Conservation (phyloP, 768 basidiomycete genomes). For the Collybia nuda region DNA sequence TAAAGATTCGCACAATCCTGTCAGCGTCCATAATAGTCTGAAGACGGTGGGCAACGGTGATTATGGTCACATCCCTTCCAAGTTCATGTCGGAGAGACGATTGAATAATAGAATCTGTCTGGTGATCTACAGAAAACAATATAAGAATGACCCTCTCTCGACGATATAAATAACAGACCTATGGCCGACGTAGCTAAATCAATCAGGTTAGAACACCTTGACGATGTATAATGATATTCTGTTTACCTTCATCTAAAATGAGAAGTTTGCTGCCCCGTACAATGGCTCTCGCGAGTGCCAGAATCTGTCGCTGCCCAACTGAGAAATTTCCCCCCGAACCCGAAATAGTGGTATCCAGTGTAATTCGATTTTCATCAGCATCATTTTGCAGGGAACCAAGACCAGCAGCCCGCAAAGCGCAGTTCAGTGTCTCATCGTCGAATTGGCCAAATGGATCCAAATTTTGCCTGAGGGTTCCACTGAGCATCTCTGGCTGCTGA, state of each 20-base stretch:
- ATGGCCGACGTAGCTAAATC: slow-evolving; percentile 52
- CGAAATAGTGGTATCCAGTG: slow-evolving; percentile 42
- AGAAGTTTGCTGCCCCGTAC: slow-evolving; percentile 58
- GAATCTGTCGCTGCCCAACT: slow-evolving; percentile 73
- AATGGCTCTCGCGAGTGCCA: slow-evolving; percentile 64
- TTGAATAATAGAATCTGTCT: slow-evolving; percentile 71
- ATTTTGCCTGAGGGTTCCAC: slow-evolving; percentile 63
- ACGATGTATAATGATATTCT: no score
- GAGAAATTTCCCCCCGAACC: slow-evolving; percentile 72
- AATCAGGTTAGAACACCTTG: no score
- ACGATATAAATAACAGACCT: no score
- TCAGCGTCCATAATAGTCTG: slow-evolving; percentile 71
- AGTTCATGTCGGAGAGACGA: slow-evolving; percentile 66
- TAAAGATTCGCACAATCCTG: slow-evolving; percentile 38
- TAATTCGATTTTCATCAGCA: slow-evolving; percentile 48
- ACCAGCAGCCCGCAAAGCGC: slow-evolving; percentile 39
- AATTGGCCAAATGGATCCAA: slow-evolving; percentile 66
- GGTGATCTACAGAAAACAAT: slow-evolving; percentile 51
- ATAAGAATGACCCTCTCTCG: no score
- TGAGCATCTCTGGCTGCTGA: slow-evolving; percentile 47
- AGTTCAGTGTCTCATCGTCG: slow-evolving; percentile 45
- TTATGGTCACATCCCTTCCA: slow-evolving; percentile 54
- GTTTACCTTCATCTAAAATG: slow-evolving; percentile 65
- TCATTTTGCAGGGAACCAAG: slow-evolving; percentile 37
- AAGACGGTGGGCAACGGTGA: slow-evolving; percentile 71